Evolutionary conservation across 2,329 filamentous ascomycete genomes (phyloP).

Genomic region (Monosporascus sp.): DNA sequence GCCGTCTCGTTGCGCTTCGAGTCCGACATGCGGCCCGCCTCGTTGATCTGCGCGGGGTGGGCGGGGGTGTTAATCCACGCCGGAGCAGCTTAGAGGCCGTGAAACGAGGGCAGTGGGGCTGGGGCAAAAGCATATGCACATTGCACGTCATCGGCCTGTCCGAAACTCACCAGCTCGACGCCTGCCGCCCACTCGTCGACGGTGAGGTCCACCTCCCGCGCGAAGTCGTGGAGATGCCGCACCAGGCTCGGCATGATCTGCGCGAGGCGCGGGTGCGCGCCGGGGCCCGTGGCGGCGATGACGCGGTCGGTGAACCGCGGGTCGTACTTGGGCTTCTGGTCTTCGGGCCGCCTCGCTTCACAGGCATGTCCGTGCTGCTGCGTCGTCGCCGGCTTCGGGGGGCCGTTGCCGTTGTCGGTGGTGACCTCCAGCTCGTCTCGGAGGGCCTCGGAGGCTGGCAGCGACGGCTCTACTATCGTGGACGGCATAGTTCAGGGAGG

Average conservation of each 20-base stretch:
- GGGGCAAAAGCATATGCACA: too few species aligned
- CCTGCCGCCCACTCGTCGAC: slow-evolving; percentile 75
- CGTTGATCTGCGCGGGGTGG: slow-evolving; percentile 49
- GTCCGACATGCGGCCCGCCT: slow-evolving; percentile 58
- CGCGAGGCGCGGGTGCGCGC: slow-evolving; percentile 62
- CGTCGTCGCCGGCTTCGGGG: too few species aligned
- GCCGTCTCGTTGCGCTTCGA: slow-evolving; percentile 63
- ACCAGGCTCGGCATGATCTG: slow-evolving; percentile 65
- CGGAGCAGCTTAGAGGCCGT: too few species aligned
- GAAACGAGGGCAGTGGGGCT: too few species aligned
- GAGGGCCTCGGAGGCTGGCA: too few species aligned
- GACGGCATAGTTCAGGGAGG: too few species aligned
- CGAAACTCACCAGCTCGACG: slow-evolving; percentile 47
- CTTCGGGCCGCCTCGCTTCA: not conserved
- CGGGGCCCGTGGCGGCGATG: slow-evolving; percentile 68
- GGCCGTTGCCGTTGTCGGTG: too few species aligned
- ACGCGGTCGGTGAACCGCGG: slow-evolving; percentile 64
- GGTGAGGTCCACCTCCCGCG: slow-evolving; percentile 72
- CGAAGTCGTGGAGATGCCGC: slow-evolving; percentile 75
- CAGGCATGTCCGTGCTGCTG: too few species aligned
- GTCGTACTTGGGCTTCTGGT: slow-evolving; percentile 11
- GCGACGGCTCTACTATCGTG: too few species aligned
- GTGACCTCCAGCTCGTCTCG: too few species aligned
- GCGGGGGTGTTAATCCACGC: too few species aligned
- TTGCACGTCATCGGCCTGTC: too few species aligned